phyloP scores from a whole-genome alignment of 768 basidiomycete genomes.

The Cystofilobasidium macerans region DNA sequence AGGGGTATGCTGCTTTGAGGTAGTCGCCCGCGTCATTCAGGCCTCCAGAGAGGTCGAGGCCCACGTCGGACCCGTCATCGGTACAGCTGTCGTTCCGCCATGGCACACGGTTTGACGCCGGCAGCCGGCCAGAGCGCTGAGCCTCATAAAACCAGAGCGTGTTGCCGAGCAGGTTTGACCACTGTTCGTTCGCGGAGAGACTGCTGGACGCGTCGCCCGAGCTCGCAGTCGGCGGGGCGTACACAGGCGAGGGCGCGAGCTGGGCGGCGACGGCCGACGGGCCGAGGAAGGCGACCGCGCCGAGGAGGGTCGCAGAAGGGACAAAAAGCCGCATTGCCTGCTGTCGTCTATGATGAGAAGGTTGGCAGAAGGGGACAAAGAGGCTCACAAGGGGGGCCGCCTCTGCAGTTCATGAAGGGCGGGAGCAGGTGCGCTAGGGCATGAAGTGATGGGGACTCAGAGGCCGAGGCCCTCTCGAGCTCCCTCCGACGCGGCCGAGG shows the following conservation, averaged over 20 bases:
- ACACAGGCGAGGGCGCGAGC: neutral
- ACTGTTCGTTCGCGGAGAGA: conserved; percentile 43
- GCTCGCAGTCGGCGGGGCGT: neutral
- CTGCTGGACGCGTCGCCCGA: neutral
- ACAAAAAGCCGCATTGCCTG: neutral
- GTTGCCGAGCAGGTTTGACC: conserved; percentile 70
- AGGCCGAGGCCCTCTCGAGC: no score
- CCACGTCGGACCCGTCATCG: conserved; percentile 63
- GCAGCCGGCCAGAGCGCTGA: conserved; percentile 66
- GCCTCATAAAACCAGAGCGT: conserved; percentile 82
- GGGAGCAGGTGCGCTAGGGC: no score
- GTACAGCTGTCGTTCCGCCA: conserved; percentile 73
- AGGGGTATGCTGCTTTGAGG: conserved; percentile 74
- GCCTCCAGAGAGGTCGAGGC: conserved; percentile 69
- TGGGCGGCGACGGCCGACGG: no score
- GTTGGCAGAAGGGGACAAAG: no score
- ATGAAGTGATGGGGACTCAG: no score
- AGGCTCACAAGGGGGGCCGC: no score
- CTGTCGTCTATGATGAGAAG: no score
- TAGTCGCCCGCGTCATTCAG: conserved; percentile 81
- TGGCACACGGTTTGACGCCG: conserved; percentile 32
- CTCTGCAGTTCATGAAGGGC: no score
- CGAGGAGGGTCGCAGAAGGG: neutral
- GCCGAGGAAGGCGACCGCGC: neutral
- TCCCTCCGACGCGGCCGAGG: no score